Conservation (phyloP, 805 yeast genomes). For the Lachancea nothofagi region DNA sequence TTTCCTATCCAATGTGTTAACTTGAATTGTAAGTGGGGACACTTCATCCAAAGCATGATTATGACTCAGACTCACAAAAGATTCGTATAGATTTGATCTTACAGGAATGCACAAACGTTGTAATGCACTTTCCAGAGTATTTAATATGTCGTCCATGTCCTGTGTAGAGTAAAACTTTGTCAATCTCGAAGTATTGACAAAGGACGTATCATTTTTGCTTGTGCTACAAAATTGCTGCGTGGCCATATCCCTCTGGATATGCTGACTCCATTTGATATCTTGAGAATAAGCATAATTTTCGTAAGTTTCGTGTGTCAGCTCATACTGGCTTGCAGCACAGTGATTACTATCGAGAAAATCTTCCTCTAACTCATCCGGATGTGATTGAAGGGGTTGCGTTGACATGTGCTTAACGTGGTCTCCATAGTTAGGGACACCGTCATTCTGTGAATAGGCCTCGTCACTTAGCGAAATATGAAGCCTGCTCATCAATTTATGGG, state of each 20-base stretch:
- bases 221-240: slow-evolving; percentile 21
- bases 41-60: slow-evolving; percentile 20
- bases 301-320: slow-evolving; percentile 13
- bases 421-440: slow-evolving; percentile 16
- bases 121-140: slow-evolving; percentile 30
- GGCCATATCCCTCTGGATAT: slow-evolving; percentile 24
- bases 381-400: slow-evolving; percentile 43
- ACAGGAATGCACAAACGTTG: slow-evolving; percentile 21
- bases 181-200: slow-evolving; percentile 23
- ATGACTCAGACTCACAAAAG: slow-evolving; percentile 15
- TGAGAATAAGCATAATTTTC: slow-evolving; percentile 14
- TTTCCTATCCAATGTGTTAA: slow-evolving; percentile 41
- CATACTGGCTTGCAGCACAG: slow-evolving; percentile 22
- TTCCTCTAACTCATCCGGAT: slow-evolving; percentile 37
- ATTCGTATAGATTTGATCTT: slow-evolving; percentile 19
- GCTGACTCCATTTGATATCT: slow-evolving; percentile 22
- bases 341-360: slow-evolving; percentile 12
- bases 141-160: slow-evolving; percentile 25
- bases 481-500: slow-evolving; percentile 45
- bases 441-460: slow-evolving; percentile 35
- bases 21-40: slow-evolving; percentile 36
- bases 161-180: slow-evolving; percentile 30
- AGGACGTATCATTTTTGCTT: slow-evolving; percentile 3
- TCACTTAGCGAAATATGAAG: slow-evolving; percentile 51
- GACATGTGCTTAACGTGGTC: slow-evolving; percentile 21